Conservation (phyloP, 768 basidiomycete genomes). For the Mycena galopus region DNA sequence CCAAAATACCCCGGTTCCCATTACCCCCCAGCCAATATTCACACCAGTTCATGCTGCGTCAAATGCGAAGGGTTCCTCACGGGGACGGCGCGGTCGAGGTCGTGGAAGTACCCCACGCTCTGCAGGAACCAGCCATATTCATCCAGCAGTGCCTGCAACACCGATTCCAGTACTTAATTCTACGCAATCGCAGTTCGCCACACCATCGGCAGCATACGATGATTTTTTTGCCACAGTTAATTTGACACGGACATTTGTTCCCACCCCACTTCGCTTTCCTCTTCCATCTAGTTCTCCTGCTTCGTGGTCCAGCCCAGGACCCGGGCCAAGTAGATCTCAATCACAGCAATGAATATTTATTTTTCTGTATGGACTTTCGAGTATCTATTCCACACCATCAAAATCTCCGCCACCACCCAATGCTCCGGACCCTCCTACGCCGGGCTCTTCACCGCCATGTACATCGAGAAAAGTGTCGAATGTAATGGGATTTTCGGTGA, state of each 20-base stretch:
- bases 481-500: constrained; percentile 23
- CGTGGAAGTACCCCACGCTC: no score
- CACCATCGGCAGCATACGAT: neutral
- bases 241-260: neutral
- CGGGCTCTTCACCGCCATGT: constrained; percentile 16
- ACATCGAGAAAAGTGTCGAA: constrained; percentile 29
- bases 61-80: no score
- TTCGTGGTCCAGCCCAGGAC: neutral
- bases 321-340: neutral
- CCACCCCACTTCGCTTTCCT: neutral
- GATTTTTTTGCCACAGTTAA: neutral
- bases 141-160: neutral
- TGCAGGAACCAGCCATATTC: no score
- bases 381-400: neutral
- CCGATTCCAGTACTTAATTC: neutral
- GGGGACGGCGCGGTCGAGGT: no score
- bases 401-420: constrained; percentile 34
- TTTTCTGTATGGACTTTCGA: no score
- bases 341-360: neutral
- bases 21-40: neutral
- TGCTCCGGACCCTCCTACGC: neutral
- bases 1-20: neutral
- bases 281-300: neutral
- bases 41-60: neutral
- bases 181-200: neutral